phyloP scores from a whole-genome alignment of 768 basidiomycete species.

The Pisolithus tinctorius region DNA sequence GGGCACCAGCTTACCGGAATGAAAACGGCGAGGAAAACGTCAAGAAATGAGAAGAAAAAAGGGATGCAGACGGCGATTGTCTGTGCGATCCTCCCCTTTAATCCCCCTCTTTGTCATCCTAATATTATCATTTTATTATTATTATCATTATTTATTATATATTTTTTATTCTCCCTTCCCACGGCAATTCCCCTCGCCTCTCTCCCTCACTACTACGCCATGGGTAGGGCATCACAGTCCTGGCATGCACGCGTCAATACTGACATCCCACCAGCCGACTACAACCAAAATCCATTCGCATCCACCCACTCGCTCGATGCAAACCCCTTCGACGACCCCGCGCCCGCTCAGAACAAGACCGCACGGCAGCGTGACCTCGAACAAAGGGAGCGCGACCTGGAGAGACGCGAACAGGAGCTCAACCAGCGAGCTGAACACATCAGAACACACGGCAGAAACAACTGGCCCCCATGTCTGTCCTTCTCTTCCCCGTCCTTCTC shows the following conservation, averaged over 20 bases:
- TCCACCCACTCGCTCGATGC: conserved; percentile 79
- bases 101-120: background rate
- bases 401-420: conserved; percentile 71
- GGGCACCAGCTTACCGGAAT: conserved; percentile 6
- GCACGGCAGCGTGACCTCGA: conserved; percentile 53
- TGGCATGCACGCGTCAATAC: background rate
- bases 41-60: conserved; percentile 8
- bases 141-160: too few relatives aligned
- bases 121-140: too few relatives aligned
- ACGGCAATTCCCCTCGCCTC: too few relatives aligned
- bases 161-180: too few relatives aligned
- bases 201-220: background rate
- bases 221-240: conserved; percentile 16
- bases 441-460: conserved; percentile 74
- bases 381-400: conserved; percentile 75
- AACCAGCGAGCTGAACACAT: conserved; percentile 62
- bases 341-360: conserved; percentile 33
- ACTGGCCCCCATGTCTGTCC: conserved; percentile 85
- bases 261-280: conserved; percentile 16
- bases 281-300: conserved; percentile 73
- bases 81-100: conserved; percentile 4
- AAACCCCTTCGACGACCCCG: conserved; percentile 88
- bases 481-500: conserved; percentile 8
- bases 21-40: conserved; percentile 10
- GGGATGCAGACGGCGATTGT: conserved; percentile 8